A percentile compares a stretch with the other conserved stretches of the same genome.
These are phyloP conservation scores for Beauveria pseudobassiana DNA, from an alignment of 2,329 filamentous ascomycete genomes.

Conservation along the genomic window DNA sequence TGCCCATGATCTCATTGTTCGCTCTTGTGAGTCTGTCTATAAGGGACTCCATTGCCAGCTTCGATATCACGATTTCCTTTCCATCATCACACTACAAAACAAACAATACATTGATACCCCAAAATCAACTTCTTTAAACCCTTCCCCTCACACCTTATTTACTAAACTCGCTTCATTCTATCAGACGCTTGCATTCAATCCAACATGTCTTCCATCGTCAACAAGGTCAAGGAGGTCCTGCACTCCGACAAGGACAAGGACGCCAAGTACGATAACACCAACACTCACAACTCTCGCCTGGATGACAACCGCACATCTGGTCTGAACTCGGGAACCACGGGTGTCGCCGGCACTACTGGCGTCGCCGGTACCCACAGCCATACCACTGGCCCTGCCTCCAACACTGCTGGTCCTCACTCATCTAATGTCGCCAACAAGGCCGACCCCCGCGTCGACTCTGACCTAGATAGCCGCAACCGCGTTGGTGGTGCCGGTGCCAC, in stretches of 20 bases:
- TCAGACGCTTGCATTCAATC: constrained; percentile 7
- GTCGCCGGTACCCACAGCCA: constrained; percentile 11
- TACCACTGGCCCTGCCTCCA: constrained; percentile 11
- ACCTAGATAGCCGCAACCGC: constrained; percentile 32
- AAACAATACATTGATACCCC: constrained; percentile 8
- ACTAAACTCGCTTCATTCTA: too few species aligned
- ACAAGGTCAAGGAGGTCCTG: constrained; percentile 53
- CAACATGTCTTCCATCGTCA: constrained; percentile 50
- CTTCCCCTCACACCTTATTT: background rate
- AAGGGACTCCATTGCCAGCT: background rate
- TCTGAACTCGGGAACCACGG: constrained; percentile 16
- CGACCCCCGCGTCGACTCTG: constrained; percentile 45
- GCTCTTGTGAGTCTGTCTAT: background rate
- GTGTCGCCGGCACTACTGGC: constrained; percentile 12
- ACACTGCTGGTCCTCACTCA: constrained; percentile 32
- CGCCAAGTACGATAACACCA: constrained; percentile 2
- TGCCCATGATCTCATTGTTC: background rate
- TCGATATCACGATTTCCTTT: constrained; percentile 11
- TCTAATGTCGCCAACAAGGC: constrained; percentile 37
- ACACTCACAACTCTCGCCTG: constrained; percentile 19
- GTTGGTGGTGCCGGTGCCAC: background rate
- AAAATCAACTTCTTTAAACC: constrained; percentile 1
- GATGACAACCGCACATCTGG: constrained; percentile 32
- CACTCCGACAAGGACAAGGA: constrained; percentile 34
- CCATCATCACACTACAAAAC: constrained; percentile 12